Evolutionary conservation across 176 grass and related monocot genomes (phyloP), one percentile per base, ranked within the genome.

Genomic region (Triticum dicoccoides): DNA sequence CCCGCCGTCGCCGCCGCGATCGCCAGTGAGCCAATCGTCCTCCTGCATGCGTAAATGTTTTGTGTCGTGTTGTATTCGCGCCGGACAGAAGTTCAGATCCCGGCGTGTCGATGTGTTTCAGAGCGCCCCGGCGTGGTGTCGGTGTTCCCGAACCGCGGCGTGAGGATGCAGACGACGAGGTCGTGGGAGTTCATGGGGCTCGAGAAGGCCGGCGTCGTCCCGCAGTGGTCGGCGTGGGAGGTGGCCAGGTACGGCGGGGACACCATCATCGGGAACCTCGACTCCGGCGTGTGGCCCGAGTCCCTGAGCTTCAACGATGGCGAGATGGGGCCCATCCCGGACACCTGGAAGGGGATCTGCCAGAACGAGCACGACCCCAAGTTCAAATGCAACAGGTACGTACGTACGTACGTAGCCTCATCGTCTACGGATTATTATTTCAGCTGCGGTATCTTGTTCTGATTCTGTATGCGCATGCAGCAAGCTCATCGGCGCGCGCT

Each of bases 231-330:
- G 14, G 66, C 91, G 56, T 98, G 96, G 96, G 84, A 76, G 11
- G 69, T 58, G 42, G 91, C 89, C 17, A 75, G 83, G 47, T 98
- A 90, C 64, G 93, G 96, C 49, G 81, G 89, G 86, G 89, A 90
- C 78, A 76, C 78, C 74, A 94, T 98, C 83, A 95, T 98, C 75
- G 93, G 59, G 34, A 94, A 94, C 82, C 63, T 98, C 71, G 96
- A 98, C 81, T 90, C 91, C 6, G 95, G 96, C 76, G 96, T 95
- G 24, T 98, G 93, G 96, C 96, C 93, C 42, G 96, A 98, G 85
- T 88, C 93, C 23, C 69, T 84, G 47, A 98, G 93, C 78, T 98
- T 98, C 61, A 79, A 75, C 85, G 96, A 98, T 7, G 69, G 88
- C 18, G 91, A 91, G 1, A 61, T 92, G 83, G 81, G 89, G 0